Conservation (phyloP, 768 basidiomycete species). For the Suillus spraguei region DNA sequence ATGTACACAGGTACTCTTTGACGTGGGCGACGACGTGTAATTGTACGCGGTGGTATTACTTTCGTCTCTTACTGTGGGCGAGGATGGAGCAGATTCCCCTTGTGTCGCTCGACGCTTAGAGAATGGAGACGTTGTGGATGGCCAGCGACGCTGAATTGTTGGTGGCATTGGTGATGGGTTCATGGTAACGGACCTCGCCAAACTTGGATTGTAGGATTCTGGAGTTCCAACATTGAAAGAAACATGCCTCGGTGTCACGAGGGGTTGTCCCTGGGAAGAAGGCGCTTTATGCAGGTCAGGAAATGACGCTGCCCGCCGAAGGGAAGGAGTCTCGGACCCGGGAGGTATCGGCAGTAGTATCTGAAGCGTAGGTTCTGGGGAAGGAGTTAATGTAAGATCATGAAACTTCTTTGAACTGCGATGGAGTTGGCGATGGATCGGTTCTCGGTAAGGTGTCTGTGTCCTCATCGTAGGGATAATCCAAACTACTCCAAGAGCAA, state of each 20-base stretch:
- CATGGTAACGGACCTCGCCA: background rate
- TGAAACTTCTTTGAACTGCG: slow-evolving; percentile 5
- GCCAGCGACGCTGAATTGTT: slow-evolving; percentile 17
- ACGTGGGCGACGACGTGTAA: background rate
- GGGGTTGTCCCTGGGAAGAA: slow-evolving; percentile 1
- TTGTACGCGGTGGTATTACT: background rate
- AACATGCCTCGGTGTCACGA: slow-evolving; percentile 21
- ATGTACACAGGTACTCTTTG: slow-evolving; percentile 8
- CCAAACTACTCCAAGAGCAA: slow-evolving; percentile 27
- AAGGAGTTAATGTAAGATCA: slow-evolving; percentile 8
- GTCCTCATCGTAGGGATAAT: slow-evolving; percentile 22
- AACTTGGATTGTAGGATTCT: background rate
- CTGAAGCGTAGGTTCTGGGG: slow-evolving; percentile 5
- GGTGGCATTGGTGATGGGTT: background rate
- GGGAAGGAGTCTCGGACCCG: slow-evolving; percentile 11
- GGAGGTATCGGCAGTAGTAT: background rate
- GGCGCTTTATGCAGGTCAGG: slow-evolving; percentile 9
- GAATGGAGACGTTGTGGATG: slow-evolving; percentile 10
- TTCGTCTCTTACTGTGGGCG: background rate
- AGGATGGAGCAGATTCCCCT: slow-evolving; percentile 1
- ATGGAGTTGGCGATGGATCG: slow-evolving; percentile 16
- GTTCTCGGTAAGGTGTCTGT: slow-evolving; percentile 21
- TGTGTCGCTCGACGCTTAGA: background rate
- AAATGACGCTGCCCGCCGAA: slow-evolving; percentile 10
- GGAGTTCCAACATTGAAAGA: slow-evolving; percentile 19